A percentile compares a stretch with the other conserved stretches of the same genome.
phyloP scores from a whole-genome alignment of 208 protist genomes.

The Kentomonas sorsogonicus region DNA sequence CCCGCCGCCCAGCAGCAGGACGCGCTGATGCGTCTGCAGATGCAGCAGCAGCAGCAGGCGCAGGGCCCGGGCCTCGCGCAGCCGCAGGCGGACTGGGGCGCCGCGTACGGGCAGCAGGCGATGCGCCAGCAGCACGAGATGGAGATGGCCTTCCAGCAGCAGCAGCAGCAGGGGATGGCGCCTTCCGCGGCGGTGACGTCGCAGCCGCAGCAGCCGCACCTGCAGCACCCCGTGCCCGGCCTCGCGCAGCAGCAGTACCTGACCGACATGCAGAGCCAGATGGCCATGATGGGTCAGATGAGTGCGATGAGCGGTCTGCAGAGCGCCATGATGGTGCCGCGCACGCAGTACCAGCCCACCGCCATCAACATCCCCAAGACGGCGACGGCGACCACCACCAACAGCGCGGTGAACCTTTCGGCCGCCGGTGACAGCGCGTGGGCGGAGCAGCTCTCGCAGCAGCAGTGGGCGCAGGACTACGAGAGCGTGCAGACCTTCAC shows the following conservation, averaged over 20 bases:
- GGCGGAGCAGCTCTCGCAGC: conserved; percentile 50
- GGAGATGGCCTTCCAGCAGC: conserved; percentile 55
- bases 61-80: conserved; percentile 55
- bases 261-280: conserved; percentile 16
- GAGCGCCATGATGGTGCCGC: conserved; percentile 39
- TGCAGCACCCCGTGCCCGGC: not conserved
- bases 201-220: conserved; percentile 1
- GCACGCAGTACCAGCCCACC: conserved; percentile 24
- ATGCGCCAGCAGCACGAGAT: conserved; percentile 56
- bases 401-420: conserved; percentile 13
- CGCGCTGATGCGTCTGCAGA: conserved; percentile 30
- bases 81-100: conserved; percentile 26
- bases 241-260: conserved; percentile 9
- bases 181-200: not conserved
- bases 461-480: conserved; percentile 75
- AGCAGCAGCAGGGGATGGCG: conserved; percentile 19
- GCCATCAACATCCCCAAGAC: conserved; percentile 16
- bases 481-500: conserved; percentile 53
- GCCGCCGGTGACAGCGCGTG: conserved; percentile 31
- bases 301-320: conserved; percentile 30
- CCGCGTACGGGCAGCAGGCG: conserved; percentile 35
- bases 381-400: conserved; percentile 11
- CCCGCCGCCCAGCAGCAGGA: conserved; percentile 48
- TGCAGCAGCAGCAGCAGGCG: conserved; percentile 19
- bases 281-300: conserved; percentile 41